These are phyloP conservation scores for Starmerella stellata DNA, from an alignment of 805 yeast genomes.

Conservation along the genomic window DNA sequence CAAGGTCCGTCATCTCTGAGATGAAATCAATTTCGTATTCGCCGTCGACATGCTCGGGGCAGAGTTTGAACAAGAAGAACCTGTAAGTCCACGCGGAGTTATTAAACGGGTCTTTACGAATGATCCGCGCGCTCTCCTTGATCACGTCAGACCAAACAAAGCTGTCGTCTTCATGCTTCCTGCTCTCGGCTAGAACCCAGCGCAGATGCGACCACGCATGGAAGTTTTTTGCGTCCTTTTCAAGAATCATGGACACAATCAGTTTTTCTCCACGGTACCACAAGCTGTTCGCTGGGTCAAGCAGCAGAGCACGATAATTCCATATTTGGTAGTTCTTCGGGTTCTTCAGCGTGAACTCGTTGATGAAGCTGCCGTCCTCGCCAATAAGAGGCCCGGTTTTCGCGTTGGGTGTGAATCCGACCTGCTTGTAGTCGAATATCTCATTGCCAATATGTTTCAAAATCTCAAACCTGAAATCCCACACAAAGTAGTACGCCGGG, in stretches of 20 bases:
- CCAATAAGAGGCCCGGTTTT: constrained; percentile 18
- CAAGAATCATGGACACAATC: constrained; percentile 47
- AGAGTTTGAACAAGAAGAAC: constrained; percentile 31
- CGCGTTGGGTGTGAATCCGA: constrained; percentile 15
- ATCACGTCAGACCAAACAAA: constrained; percentile 24
- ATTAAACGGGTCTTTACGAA: constrained; percentile 55
- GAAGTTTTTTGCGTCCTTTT: constrained; percentile 72
- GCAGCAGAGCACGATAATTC: constrained; percentile 67
- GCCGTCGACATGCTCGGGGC: constrained; percentile 16
- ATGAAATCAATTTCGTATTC: constrained; percentile 38
- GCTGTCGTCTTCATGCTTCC: constrained; percentile 1
- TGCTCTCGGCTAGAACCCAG: constrained; percentile 45
- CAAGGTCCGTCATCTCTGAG: constrained; percentile 30
- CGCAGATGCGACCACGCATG: constrained; percentile 91
- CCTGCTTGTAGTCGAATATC: constrained; percentile 18
- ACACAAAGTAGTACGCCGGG: constrained; percentile 83
- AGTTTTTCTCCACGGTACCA: constrained; percentile 39
- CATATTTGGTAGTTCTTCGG: constrained; percentile 94
- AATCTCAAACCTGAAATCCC: constrained; percentile 33
- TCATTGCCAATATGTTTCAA: constrained; percentile 20
- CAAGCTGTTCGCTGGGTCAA: constrained; percentile 22
- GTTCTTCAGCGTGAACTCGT: constrained; percentile 49
- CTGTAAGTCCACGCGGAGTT: constrained; percentile 91
- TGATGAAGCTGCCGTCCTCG: constrained; percentile 63
- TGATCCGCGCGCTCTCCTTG: constrained; percentile 30